Base-by-base conservation (phyloP, 2,329 filamentous ascomycete species). In the Verticillium nubilum region DNA sequence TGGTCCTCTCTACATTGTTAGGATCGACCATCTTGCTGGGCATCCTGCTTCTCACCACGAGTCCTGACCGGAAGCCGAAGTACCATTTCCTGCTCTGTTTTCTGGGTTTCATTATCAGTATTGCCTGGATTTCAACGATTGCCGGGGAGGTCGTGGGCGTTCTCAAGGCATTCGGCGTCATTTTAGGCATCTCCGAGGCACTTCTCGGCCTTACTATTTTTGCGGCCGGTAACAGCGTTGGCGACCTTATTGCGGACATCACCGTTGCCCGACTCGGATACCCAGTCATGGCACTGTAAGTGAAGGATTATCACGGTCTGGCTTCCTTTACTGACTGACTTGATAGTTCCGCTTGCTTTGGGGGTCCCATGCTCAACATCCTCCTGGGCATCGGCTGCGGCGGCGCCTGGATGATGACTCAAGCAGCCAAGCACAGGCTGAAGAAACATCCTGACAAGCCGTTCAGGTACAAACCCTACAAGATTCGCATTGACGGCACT, bases 331-430 rank as follows among this genome's bases (percentile, higher is more conserved):
- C 70, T 74, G 66, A 72, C 63, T n/a, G 28, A 27, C 31, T 37
- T 35, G 53, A 61, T 62, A 86, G 83, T 47, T 93, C 91, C 33
- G 95, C 95, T 4, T 99, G 95, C 71, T 97, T 99, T 71, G 95
- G 95, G n/a, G 96, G 95, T 0, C 95, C 95, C 0, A 94, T 99
- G 92, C 84, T 99, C 47, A 99, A 99, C 68, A 99, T 99, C 63
- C 78, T 99, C 0, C 84, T 99, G 4, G 95, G 95, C 0, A 93
- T 99, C 57, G 95, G 95, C n/a, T 80, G 98, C 4, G 90, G 90
- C 27, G 95, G 95, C 17, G 83, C 91, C 42, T 96, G 93, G 71
- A 95, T 97, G 83, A 93, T 91, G 59, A 80, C 96, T 17, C 82
- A 83, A 58, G 82, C 85, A 31, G 89, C 89, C 19, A 84, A 89